Base-by-base conservation (phyloP, 106 monocot genomes). In the Dioscorea alata region DNA sequence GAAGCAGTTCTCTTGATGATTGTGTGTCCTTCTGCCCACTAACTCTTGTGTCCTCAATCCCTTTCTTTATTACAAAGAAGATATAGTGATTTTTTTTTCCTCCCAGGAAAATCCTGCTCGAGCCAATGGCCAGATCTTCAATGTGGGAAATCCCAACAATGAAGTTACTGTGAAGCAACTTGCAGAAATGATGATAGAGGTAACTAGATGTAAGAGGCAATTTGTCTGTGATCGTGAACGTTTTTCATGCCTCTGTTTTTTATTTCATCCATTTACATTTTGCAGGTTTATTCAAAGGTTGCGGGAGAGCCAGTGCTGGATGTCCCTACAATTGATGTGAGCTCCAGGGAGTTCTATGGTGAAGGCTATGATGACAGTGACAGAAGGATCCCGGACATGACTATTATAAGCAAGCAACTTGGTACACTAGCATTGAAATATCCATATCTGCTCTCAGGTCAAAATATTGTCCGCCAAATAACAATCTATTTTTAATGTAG, bases 331-430 rank as follows among this genome's bases (percentile, higher is more conserved):
- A 70, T 88, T 73, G 84, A 84, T 59, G 81, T 88, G 32, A 84
- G 78, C 63, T 84, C 88, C 62, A 78, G 74, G 53, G 81, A 81
- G 48, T 88, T 88, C 70, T 88, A 88, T 61, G 88, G 88, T 35
- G 88, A 88, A 76, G 88, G 88, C 6, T 88, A 88, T 51, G 88
- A 88, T 74, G 88, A 88, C 65, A 85, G 75, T 60, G 88, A 84
- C 50, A 89, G 82, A 50, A 56, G 84, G n/a, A 89, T 89, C 34
- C 88, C 88, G 12, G 88, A 89, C 74, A 89, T 89, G 88, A 84
- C 88, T 54, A 84, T 89, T 53, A 84, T 89, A 76, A 88, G 84
- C 23, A 84, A 76, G 57, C 88, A 88, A 70, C 81, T 88, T 19
- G 88, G 84, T 84, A 88, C 8, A 2, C 28, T 12, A 4, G 12